Evolutionary conservation across 2,329 filamentous ascomycete genomes (phyloP), one percentile per base, ranked within the genome.

Genomic region (Pseudodiploospora longispora): DNA sequence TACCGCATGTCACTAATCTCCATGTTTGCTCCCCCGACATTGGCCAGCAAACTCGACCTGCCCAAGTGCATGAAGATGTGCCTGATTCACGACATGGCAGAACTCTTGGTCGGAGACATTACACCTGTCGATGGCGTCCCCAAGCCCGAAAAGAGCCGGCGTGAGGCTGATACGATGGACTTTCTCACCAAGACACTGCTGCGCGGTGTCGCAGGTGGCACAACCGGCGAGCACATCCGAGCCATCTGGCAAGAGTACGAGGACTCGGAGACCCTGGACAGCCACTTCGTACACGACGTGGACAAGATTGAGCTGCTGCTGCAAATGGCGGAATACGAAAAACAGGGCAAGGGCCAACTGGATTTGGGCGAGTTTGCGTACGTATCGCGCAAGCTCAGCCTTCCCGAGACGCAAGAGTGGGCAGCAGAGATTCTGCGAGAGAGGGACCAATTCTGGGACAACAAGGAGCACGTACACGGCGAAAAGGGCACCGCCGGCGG

Each of bases 1-100:
- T 98, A 97, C 69, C 89, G 93, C 68, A 98, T 98, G 93, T 88
- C 90, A 40, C 78, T 98, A 54, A 88, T 98, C 64, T 89, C 87
- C 51, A 87, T 98, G 82, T 79, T 96, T 52, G 89, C 88, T 3
- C 91, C 93, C 2, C 75, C 86, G 0, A 68, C 83, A 1, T 78
- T 96, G 8, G 74, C 81, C 3, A 67, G 79, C 1, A 77, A 76
- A 34, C 73, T 97, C 58, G 85, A 97, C 61, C 75, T 95, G 34
- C 67, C 76, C 28, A 83, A 82, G 55, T 98, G 93, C 72, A 91
- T 88, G 56, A 87, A 87, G 68, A 96, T 98, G 90, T 91, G 89
- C 28, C 76, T 98, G 31, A 73, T 98, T 37, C 93, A 98, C 71
- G 93, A 98, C 68, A 96, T 98, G 88, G 93, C 93, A 8, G 93